A percentile compares a stretch with the other conserved stretches of the same genome.
Evolutionary conservation across 441 rosid species (phyloP).

Genomic region (Arabidopsis hybrid): DNA sequence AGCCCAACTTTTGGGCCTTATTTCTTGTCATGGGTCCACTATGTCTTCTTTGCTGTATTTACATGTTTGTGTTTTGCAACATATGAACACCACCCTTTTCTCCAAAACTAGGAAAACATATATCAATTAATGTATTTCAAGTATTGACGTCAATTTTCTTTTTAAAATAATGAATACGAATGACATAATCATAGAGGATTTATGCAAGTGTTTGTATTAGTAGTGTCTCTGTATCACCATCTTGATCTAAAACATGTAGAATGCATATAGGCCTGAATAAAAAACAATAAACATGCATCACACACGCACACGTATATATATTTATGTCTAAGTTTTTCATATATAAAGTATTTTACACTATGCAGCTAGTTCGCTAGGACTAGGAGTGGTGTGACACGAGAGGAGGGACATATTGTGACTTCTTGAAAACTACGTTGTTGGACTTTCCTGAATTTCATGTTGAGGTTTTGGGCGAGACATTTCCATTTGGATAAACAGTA

Average conservation of each 20-base stretch:
- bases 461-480: conserved; percentile 18
- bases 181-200: too few relatives aligned
- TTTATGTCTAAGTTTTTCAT: neutral
- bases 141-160: neutral
- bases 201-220: too few relatives aligned
- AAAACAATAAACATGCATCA: neutral
- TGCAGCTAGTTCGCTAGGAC: conserved; percentile 23
- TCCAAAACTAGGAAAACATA: too few relatives aligned
- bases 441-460: conserved; percentile 25
- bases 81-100: neutral
- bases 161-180: too few relatives aligned
- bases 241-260: too few relatives aligned
- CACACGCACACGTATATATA: conserved; percentile 5
- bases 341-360: conserved; percentile 26
- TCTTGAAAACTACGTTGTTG: conserved; percentile 22
- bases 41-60: neutral
- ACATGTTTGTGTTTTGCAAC: conserved; percentile 1
- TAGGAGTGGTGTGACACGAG: conserved; percentile 19
- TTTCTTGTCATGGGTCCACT: conserved; percentile 1
- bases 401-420: conserved; percentile 31
- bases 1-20: conserved; percentile 5
- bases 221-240: too few relatives aligned
- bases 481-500: conserved; percentile 19
- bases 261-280: neutral
- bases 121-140: neutral